Percentiles rank a stretch among this genome's conserved stretches.
Conservation (phyloP, 2,329 filamentous ascomycete genomes). For the Ceratocystis destructans region DNA sequence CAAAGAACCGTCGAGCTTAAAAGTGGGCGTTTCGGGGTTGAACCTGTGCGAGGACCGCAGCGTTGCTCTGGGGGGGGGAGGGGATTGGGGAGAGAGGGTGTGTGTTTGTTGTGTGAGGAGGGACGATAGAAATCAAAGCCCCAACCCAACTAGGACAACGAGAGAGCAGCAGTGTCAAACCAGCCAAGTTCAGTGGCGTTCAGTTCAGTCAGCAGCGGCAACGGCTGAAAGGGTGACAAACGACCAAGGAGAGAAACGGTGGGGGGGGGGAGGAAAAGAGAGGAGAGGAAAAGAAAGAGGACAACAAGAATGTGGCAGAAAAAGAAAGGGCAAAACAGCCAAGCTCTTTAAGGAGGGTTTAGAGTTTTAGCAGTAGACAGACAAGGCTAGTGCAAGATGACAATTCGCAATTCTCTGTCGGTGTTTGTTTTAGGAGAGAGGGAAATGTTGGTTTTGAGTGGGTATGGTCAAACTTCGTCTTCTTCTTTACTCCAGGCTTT, state of each 20-base stretch:
- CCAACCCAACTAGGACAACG: conserved; percentile 14
- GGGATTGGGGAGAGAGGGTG: conserved; percentile 4
- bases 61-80: conserved; percentile 12
- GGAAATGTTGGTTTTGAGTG: not conserved
- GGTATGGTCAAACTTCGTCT: not conserved
- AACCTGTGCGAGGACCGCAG: conserved; percentile 18
- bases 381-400: not conserved
- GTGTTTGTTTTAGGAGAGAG: not conserved
- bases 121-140: conserved; percentile 17
- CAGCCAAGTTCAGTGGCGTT: not conserved
- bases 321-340: not conserved
- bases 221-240: not conserved
- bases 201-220: not conserved
- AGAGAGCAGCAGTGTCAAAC: not conserved
- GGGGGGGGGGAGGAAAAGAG: not conserved
- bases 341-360: not conserved
- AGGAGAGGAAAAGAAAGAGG: not conserved
- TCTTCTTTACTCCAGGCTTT: too few species aligned
- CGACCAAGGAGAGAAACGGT: not conserved
- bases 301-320: not conserved
- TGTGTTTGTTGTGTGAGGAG: conserved; percentile 8
- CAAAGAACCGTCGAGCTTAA: conserved; percentile 17
- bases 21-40: conserved; percentile 19
- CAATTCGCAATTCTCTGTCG: not conserved
- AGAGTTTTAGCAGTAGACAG: not conserved